Evolutionary conservation across 345 rosid genomes (phyloP).

Genomic region (Conringia planisiliqua): DNA sequence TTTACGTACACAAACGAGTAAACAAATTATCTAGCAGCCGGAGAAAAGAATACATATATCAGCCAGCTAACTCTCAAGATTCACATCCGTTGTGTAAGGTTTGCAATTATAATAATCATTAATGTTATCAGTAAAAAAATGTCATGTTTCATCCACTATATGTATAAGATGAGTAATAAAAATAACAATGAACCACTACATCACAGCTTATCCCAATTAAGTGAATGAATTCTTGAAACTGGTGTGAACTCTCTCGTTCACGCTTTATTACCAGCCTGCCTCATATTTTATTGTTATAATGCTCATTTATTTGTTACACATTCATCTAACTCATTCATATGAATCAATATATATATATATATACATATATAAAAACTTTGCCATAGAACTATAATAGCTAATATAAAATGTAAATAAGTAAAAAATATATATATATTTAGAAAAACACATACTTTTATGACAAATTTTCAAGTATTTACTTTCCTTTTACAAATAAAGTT

Average conservation of each 20-base stretch:
- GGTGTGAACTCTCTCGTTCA: slow-evolving; percentile 26
- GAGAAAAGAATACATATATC: background rate
- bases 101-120: slow-evolving; percentile 13
- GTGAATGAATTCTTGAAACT: slow-evolving; percentile 16
- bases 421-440: too few relatives aligned
- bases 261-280: slow-evolving; percentile 8
- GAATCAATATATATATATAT: background rate
- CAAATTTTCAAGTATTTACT: background rate
- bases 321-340: background rate
- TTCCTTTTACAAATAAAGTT: background rate
- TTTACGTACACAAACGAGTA: background rate
- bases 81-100: background rate
- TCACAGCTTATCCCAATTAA: slow-evolving; percentile 3
- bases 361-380: background rate
- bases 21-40: background rate
- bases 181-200: background rate
- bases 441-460: too few relatives aligned
- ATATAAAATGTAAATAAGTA: background rate
- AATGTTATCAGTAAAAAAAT: background rate
- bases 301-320: slow-evolving; percentile 10
- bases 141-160: slow-evolving; percentile 22
- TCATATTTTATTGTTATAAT: slow-evolving; percentile 5
- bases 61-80: background rate
- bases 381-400: background rate
- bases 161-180: background rate